These are phyloP conservation scores for Suillus sp. DNA, from an alignment of 768 basidiomycete genomes.

Conservation along the genomic window DNA sequence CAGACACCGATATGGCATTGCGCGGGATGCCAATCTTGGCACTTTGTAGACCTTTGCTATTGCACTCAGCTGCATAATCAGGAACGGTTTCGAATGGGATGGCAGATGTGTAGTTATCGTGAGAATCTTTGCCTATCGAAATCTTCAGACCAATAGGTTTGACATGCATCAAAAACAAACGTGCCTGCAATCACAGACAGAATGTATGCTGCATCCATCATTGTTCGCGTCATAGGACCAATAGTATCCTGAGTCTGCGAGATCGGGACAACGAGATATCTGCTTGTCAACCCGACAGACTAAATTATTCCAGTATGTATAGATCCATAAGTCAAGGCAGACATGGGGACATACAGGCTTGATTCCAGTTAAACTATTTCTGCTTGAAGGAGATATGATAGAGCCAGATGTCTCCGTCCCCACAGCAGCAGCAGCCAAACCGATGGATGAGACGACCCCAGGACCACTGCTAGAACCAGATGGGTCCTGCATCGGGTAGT, in stretches of 20 bases:
- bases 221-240: conserved; percentile 51
- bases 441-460: conserved; percentile 50
- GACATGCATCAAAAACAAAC: background rate
- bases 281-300: conserved; percentile 4
- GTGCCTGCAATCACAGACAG: conserved; percentile 51
- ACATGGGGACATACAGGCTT: conserved; percentile 40
- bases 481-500: conserved; percentile 48
- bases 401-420: conserved; percentile 52
- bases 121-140: background rate
- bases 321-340: background rate
- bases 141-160: background rate
- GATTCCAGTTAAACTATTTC: conserved; percentile 56
- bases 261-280: conserved; percentile 47
- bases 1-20: conserved; percentile 1
- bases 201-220: conserved; percentile 54
- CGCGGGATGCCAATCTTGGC: conserved; percentile 8
- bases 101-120: conserved; percentile 9
- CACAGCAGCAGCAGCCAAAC: conserved; percentile 44
- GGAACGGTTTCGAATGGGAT: conserved; percentile 7
- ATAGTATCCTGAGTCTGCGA: conserved; percentile 55
- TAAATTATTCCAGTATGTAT: background rate
- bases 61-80: conserved; percentile 1
- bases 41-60: background rate
- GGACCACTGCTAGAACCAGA: conserved; percentile 58
- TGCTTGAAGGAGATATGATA: conserved; percentile 47